Evolutionary conservation across 208 protist genomes (phyloP), one percentile per base, ranked within the genome.

Genomic region (Acanthamoeba culbertsoni): DNA sequence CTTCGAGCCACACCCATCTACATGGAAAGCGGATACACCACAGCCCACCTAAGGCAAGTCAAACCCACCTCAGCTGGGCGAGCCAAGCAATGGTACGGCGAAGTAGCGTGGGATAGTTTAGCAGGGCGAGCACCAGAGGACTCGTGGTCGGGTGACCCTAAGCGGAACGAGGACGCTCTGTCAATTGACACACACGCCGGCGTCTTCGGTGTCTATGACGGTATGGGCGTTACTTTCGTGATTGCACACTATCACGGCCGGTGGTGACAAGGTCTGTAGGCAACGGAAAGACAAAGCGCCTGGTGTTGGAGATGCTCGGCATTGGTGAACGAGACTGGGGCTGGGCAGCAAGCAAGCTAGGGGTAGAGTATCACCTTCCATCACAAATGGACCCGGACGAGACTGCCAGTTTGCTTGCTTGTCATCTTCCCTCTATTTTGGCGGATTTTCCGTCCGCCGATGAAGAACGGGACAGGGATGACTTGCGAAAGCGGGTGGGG

Each of bases 241-340:
- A n/a, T 40, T 20, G n/a, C 18, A 3, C 63, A 7, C 6, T n/a
- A n/a, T n/a, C n/a, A n/a, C n/a, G n/a, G n/a, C n/a, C n/a, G n/a
- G n/a, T n/a, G n/a, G n/a, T n/a, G n/a, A n/a, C n/a, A n/a, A n/a
- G n/a, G n/a, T n/a, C n/a, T n/a, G 35, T 37, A 86, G 77, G 77
- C 28, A 86, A 86, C 31, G 77, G 77, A 10, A 86, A 86, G 77
- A 86, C 77, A 3, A 86, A 86, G 77, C n/a, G 35, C 43, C 46
- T 86, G 23, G 42, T 86, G 46, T 45, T 86, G 7, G 26, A 53
- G 46, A 86, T 86, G 46, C 23, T 86, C 7, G 77, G 77, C 46
- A 59, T 86, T 8, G 35, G 37, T 12, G 77, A 86, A 26, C 7
- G 35, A n/a, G 77, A 86, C 26, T 86, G 77, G 77, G 46, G 33